Evolutionary conservation across 2,329 filamentous ascomycete genomes (phyloP), one percentile per base, ranked within the genome.

Genomic region (Fusarium metavorans): DNA sequence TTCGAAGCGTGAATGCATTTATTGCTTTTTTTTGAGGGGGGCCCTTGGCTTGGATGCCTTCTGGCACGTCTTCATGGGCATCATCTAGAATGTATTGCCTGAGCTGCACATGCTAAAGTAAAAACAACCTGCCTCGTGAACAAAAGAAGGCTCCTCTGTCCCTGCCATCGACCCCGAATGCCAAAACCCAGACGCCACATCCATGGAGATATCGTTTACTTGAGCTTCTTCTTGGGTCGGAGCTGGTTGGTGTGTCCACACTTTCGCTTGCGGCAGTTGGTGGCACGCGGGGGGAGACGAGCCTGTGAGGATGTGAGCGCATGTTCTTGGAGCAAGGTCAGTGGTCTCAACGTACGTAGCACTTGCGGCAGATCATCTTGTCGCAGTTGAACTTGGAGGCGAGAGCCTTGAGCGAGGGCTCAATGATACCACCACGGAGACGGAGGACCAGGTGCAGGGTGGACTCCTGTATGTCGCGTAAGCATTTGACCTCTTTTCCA

Each of bases 331-430:
- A n/a, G 10, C 5, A 9, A n/a, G 35, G 9, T 27, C 16, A 11
- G 9, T 35, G 41, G 23, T 34, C 11, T 64, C 13, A 48, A 92
- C 93, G 82, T 92, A 97, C 95, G 89, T 98, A 98, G 94, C 97
- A 99, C 94, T 99, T 98, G 91, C 97, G 96, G 95, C 97, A 98
- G 89, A 98, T 98, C 93, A 96, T 96, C 93, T 98, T 98, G 81
- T 98, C 97, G 94, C 96, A 98, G 93, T 99, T 98, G 92, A 97
- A 98, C 92, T 98, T 98, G 90, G 93, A 95, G 85, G 96, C 96
- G 78, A 98, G 93, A 81, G 95, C 96, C 93, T 98, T 98, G 83
- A 98, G 93, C 83, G 95, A 98, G 82, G 97, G 97, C 92, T 98
- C 96, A 84, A 98, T 98, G 90, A 98, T 96, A 91, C 96, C 96